phyloP scores from a whole-genome alignment of 1,284 basidiomycete species.

The Ustanciosporium gigantosporum region DNA sequence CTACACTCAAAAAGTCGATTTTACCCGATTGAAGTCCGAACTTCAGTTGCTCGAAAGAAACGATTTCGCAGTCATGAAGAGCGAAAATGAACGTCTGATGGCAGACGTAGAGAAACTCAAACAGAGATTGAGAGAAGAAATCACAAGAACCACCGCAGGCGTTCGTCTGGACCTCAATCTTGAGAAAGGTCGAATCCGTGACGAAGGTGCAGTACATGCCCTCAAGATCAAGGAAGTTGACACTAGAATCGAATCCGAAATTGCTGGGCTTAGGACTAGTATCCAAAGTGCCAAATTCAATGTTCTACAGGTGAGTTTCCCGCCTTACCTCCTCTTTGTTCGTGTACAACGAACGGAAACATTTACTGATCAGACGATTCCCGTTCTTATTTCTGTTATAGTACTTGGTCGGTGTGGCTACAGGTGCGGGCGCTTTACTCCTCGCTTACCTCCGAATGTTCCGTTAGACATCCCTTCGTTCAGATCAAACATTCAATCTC shows the following conservation, averaged over 20 bases:
- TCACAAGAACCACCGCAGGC: slow-evolving; percentile 88
- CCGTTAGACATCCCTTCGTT: too few relatives aligned
- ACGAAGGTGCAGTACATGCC: slow-evolving; percentile 89
- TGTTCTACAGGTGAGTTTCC: slow-evolving; percentile 47
- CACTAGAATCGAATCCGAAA: slow-evolving; percentile 94
- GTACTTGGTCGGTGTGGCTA: slow-evolving; percentile 66
- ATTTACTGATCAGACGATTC: neutral
- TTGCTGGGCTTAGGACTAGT: slow-evolving; percentile 82
- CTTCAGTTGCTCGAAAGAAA: slow-evolving; percentile 96
- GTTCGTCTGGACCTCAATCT: slow-evolving; percentile 93
- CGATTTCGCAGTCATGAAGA: slow-evolving; percentile 91
- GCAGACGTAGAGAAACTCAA: slow-evolving; percentile 94
- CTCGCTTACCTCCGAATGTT: slow-evolving; percentile 75
- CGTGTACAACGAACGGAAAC: neutral
- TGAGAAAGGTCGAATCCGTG: slow-evolving; percentile 91
- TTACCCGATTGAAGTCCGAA: slow-evolving; percentile 94
- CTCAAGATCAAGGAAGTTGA: slow-evolving; percentile 98
- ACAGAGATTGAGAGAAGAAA: slow-evolving; percentile 79
- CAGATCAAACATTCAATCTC: too few relatives aligned
- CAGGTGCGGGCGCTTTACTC: slow-evolving; percentile 80
- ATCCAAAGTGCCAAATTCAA: slow-evolving; percentile 87
- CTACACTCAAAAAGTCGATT: slow-evolving; percentile 72
- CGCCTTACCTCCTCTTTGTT: neutral
- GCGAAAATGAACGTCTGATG: slow-evolving; percentile 88
- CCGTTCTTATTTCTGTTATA: too few relatives aligned